Evolutionary conservation across 208 protist species (phyloP), one percentile per base, ranked within the genome.

Genomic region (Sergeia podlipaevii): DNA sequence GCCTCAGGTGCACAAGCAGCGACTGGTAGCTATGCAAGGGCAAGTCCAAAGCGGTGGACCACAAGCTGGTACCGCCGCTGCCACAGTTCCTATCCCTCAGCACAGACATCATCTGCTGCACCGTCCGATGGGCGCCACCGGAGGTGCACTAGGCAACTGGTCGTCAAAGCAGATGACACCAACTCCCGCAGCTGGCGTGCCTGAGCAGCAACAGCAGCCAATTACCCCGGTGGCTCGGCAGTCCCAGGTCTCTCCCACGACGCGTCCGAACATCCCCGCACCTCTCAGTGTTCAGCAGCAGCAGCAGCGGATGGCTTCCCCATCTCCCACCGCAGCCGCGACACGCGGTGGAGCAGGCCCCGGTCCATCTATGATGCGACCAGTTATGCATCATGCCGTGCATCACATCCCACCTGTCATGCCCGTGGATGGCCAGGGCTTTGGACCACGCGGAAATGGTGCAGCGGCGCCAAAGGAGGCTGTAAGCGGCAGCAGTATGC

Each of bases 261-360:
- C 53, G 24, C 62, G 32, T 11, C 59, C 64, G 51, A 65, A 51
- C 43, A 70, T 76, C 44, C 59, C 63, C 7, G 70, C 50, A 7
- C 63, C 63, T 3, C 41, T 66, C 29, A 58, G 52, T 23, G 54
- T 73, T 34, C 41, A 56, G 45, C 63, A 64, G 17, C 53, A 64
- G 7, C 50, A 58, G 21, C 47, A 58, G 43, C 52, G 8, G 38
- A 10, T 11, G 17, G 23, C 48, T 43, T 26, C 48, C 39, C 48
- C 48, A 54, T 36, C 27, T 54, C 33, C 17, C 4, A 13, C 48
- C 39, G 26, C n/a, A 17, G 24, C 5, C 21, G 10, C 13, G 11
- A 13, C 21, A 7, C 20, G 44, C 20, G 44, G 26, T 27, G 6
- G 33, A n/a, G 46, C 46, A 51, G n/a, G 46, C 11, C 46, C 4